Percentiles rank a stretch among this genome's conserved stretches.
These are phyloP conservation scores for Fonsecaea pedrosoi DNA, from an alignment of 2,329 filamentous ascomycete species.

Conservation along the genomic window DNA sequence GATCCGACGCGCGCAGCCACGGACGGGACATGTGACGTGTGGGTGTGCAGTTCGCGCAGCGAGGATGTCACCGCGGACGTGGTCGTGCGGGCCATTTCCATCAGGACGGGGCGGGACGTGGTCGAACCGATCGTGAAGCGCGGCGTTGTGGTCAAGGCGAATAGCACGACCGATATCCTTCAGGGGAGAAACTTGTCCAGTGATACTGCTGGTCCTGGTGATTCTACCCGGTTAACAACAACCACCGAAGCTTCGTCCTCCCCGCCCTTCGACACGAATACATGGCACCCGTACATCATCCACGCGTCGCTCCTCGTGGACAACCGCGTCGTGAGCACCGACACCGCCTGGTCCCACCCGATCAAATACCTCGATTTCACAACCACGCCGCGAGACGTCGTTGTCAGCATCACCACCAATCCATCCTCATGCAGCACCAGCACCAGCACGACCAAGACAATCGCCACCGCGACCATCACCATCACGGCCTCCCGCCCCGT, in stretches of 20 bases:
- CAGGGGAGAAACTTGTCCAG: constrained; percentile 45
- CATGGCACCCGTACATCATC: constrained; percentile 60
- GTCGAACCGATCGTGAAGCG: constrained; percentile 53
- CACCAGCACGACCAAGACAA: too few relatives aligned
- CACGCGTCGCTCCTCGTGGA: constrained; percentile 59
- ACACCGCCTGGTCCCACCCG: constrained; percentile 66
- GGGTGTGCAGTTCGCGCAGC: constrained; percentile 57
- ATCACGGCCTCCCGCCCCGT: constrained; percentile 48
- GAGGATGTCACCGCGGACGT: constrained; percentile 42
- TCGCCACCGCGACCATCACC: not conserved
- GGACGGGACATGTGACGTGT: constrained; percentile 60
- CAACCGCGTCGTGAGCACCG: constrained; percentile 57
- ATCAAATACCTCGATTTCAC: constrained; percentile 63
- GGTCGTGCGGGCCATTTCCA: constrained; percentile 57
- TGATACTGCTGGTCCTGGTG: too few relatives aligned
- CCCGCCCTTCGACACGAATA: not conserved
- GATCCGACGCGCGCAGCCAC: constrained; percentile 53
- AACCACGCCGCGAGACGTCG: constrained; percentile 49
- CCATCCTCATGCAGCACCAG: too few relatives aligned
- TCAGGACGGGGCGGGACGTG: constrained; percentile 61
- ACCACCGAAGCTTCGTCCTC: not conserved
- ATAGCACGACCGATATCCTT: constrained; percentile 61
- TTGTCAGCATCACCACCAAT: constrained; percentile 38
- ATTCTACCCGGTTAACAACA: not conserved
- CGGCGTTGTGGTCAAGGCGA: constrained; percentile 55